Evolutionary conservation across 2,329 filamentous ascomycete genomes (phyloP), one percentile per base, ranked within the genome.

Genomic region (Colletotrichum endophyticum): DNA sequence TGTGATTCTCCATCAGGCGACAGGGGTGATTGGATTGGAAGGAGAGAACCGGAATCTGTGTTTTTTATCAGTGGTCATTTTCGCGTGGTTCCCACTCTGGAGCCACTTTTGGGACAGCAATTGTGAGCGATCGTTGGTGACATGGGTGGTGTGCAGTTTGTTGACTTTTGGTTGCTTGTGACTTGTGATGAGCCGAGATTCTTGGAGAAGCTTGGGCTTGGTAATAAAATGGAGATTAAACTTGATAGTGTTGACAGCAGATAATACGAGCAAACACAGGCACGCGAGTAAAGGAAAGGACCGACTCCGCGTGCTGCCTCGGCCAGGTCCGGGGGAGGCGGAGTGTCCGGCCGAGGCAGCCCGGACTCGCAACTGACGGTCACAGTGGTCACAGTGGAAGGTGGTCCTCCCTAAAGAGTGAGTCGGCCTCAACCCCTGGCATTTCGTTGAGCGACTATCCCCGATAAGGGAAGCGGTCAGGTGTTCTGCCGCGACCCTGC

Each of bases 401-500:
- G 44, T 49, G 19, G 44, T 49, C 36, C 36, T 39, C 36, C 36
- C 62, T 27, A 34, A 39, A 63, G 70, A 36, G 66, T 36, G 66
- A 49, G 36, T 70, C 72, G 72, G 61, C 56, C 77, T 77, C 77
- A 78, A 78, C 77, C 75, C 75, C 44, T 72, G 77, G 68, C n/a
- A 39, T 78, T 78, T 77, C 77, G 77, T 78, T 78, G 77, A 67
- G 77, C 64, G 66, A 71, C 75, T 62, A 66, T 73, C 11, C 72
- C 62, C 3, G 0, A 53, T 39, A 0, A 0, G 13, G 77, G 15
- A 78, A 11, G 77, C 77, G 77, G 77, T 77, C 25, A 68, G 5
- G 13, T 0, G 1, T 39, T 66, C 16, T 76, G 66, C 77, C 72
- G 44, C 39, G 28, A 67, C 67, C 73, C 67, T 77, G 61, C 61